Base-by-base conservation (phyloP, 768 basidiomycete genomes). In the Lentinula sp. region DNA sequence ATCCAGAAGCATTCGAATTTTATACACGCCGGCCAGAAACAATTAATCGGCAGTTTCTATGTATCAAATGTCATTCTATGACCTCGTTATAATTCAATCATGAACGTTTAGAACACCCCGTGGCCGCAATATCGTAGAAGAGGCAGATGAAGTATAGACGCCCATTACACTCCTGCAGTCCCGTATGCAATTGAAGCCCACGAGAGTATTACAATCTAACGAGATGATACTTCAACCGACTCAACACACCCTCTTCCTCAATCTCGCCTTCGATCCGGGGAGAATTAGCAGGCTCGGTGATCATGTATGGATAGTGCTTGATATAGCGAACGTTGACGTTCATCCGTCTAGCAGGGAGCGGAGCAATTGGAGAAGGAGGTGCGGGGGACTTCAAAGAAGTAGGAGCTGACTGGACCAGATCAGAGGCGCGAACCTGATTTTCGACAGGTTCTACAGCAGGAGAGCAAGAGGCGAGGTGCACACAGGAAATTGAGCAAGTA, bases 231-330 rank as follows among this genome's bases (percentile, higher is more conserved):
- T 56, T 56, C 55, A 18, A n/a, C 15, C 42, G 37, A n/a, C 55
- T 56, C 18, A 56, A 43, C 23, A 56, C 55, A 10, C 55, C 42
- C 2, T 56, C 55, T 12, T 56, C 39, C 9, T 28, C 39, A 13
- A 15, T 2, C 8, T 56, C 41, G 18, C 50, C 35, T 36, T 32
- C 41, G 10, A 10, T 20, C 43, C 20, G 55, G 15, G 41, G 55
- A 28, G 55, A 33, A 7, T 32, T 43, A 15, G 55, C 37, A 43
- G 36, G 41, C n/a, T 42, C 55, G 20, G 55, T 37, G 1, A 56
- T 28, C 55, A 56, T 56, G 20, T 56, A 56, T 28, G 55, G 55
- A 12, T 56, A 56, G 23, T 56, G 55, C 12, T 56, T 56, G 20
- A 56, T 43, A 39, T 23, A 56, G 4, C 55, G 55, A 5, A 56